Percentiles rank a stretch among this genome's conserved stretches.
Conservation (phyloP, 495 filamentous ascomycete species). For the Penicillium chermesinum region DNA sequence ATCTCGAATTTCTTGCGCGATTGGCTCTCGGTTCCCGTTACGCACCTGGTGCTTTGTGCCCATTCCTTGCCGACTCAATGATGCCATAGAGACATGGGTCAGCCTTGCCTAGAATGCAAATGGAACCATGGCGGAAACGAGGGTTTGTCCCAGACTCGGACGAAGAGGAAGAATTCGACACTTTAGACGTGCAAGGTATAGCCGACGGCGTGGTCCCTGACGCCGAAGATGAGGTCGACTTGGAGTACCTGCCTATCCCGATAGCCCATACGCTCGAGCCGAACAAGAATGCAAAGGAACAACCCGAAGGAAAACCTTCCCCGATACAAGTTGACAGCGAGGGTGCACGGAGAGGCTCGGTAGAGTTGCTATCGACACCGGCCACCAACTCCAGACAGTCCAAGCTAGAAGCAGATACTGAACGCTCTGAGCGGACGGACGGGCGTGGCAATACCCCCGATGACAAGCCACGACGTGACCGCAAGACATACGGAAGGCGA, state of each 20-base stretch:
- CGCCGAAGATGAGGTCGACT: constrained; percentile 4
- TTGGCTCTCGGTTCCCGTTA: background rate
- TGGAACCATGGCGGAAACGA: constrained; percentile 58
- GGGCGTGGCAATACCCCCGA: background rate
- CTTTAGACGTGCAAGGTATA: constrained; percentile 22
- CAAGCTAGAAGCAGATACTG: background rate
- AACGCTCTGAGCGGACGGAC: background rate
- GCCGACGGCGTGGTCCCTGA: constrained; percentile 6
- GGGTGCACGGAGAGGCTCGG: background rate
- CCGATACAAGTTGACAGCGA: constrained; percentile 5
- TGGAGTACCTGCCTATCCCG: constrained; percentile 19
- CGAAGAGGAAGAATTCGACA: constrained; percentile 49
- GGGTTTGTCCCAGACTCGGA: constrained; percentile 62
- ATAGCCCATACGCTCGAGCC: background rate
- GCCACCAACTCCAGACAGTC: background rate
- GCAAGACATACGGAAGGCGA: constrained; percentile 12
- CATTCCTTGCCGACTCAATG: constrained; percentile 16
- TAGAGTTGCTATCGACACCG: background rate
- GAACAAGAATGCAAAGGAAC: background rate
- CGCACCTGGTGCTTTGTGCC: too few species aligned
- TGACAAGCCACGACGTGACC: background rate
- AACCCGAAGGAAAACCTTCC: constrained; percentile 2
- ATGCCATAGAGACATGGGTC: constrained; percentile 37
- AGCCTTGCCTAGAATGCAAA: constrained; percentile 39
- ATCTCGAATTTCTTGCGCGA: background rate